These are phyloP conservation scores for Aureobasidium lini DNA, from an alignment of 2,329 filamentous ascomycete species.

Conservation along the genomic window DNA sequence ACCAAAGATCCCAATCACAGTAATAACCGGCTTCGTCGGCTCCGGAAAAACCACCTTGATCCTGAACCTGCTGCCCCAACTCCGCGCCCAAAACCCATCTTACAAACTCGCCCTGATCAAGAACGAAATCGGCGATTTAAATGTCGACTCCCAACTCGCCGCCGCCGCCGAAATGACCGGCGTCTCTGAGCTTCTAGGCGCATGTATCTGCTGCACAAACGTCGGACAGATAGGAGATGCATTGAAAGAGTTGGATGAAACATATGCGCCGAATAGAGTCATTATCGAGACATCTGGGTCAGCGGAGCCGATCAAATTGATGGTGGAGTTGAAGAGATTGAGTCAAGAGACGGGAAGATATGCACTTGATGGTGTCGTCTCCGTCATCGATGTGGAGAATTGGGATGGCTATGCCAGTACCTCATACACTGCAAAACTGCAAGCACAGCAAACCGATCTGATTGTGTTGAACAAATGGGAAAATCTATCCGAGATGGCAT, in stretches of 20 bases:
- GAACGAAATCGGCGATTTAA: conserved; percentile 95
- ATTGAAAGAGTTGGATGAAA: conserved; percentile 61
- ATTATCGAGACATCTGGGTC: conserved; percentile 89
- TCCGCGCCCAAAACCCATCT: conserved; percentile 73
- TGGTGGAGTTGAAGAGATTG: conserved; percentile 81
- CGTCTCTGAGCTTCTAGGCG: conserved; percentile 87
- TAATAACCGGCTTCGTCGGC: conserved; percentile 92
- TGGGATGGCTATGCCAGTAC: conserved; percentile 91
- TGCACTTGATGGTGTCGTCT: conserved; percentile 77
- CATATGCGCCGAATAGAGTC: conserved; percentile 67
- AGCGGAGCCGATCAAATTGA: conserved; percentile 74
- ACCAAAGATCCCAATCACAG: conserved; percentile 69
- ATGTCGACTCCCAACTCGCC: conserved; percentile 87
- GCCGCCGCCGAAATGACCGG: conserved; percentile 75
- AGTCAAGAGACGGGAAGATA: conserved; percentile 63
- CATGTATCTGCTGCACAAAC: conserved; percentile 98
- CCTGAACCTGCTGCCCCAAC: conserved; percentile 86
- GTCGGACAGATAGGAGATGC: conserved; percentile 83
- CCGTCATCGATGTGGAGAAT: conserved; percentile 89
- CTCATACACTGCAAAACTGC: conserved; percentile 77
- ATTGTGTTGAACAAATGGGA: conserved; percentile 96
- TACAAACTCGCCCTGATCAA: conserved; percentile 94
- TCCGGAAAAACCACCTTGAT: conserved; percentile 95
- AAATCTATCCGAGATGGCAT: conserved; percentile 59
- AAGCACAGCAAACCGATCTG: conserved; percentile 83